Evolutionary conservation across 1,284 basidiomycete genomes (phyloP).

Genomic region (Bjerkandera adusta): DNA sequence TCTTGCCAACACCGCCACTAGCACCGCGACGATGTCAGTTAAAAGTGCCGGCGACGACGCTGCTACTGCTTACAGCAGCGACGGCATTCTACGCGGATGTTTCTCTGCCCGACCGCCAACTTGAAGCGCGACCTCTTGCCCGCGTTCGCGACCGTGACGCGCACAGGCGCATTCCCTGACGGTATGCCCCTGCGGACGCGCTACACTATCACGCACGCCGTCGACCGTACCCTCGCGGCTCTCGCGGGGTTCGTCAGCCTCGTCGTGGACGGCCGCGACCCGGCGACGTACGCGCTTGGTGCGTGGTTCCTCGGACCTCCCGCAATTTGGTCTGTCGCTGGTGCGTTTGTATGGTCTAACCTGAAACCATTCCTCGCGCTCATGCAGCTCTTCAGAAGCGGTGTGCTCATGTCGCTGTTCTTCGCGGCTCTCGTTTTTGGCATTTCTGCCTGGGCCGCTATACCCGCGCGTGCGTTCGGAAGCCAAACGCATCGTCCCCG

Average conservation of each 20-base stretch:
- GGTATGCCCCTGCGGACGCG: background rate
- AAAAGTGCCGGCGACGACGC: background rate
- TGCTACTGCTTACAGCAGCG: background rate
- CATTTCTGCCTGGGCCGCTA: too few relatives aligned
- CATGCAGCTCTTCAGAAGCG: background rate
- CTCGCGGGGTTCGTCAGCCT: constrained; percentile 4
- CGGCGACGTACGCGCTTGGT: background rate
- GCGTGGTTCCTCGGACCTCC: constrained; percentile 6
- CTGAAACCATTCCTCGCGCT: background rate
- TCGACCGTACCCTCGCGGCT: constrained; percentile 1
- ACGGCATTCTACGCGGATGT: background rate
- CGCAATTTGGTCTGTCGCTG: background rate
- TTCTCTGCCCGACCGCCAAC: background rate
- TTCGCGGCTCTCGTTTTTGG: background rate
- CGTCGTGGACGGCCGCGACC: background rate
- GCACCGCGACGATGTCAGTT: background rate
- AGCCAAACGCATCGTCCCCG: too few relatives aligned
- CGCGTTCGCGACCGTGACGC: background rate
- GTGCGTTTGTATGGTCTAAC: background rate
- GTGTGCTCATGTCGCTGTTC: constrained; percentile 1
- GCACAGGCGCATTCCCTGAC: constrained; percentile 1
- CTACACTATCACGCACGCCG: background rate
- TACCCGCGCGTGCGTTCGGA: too few relatives aligned
- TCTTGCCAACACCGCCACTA: background rate
- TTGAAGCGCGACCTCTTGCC: background rate